phyloP scores from a whole-genome alignment of 108 stramenopile genomes.

The Skeletonema costatum region DNA sequence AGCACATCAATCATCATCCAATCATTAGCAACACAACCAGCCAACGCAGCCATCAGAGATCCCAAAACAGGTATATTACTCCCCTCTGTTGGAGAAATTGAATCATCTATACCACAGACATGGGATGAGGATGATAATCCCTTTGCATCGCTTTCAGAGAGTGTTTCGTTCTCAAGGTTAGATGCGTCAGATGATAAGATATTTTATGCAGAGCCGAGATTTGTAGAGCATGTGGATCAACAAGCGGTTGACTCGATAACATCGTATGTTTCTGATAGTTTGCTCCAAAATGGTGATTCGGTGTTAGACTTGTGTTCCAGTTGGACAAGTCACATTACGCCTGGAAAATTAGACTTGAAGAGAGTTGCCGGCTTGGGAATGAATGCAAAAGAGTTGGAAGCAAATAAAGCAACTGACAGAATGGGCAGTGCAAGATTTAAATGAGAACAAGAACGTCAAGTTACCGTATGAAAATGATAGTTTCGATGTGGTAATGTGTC shows the following conservation, averaged over 20 bases:
- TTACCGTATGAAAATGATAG: slow-evolving; percentile 78
- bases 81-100: slow-evolving; percentile 81
- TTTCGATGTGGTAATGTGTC: slow-evolving; percentile 90
- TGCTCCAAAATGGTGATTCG: slow-evolving; percentile 49
- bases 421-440: slow-evolving; percentile 78
- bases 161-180: slow-evolving; percentile 56
- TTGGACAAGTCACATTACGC: slow-evolving; percentile 81
- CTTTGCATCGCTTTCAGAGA: slow-evolving; percentile 25
- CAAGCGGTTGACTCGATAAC: slow-evolving; percentile 77
- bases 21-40: not conserved
- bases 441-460: slow-evolving; percentile 58
- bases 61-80: slow-evolving; percentile 73
- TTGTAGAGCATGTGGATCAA: slow-evolving; percentile 86
- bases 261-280: slow-evolving; percentile 57
- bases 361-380: slow-evolving; percentile 80
- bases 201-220: slow-evolving; percentile 80
- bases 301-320: slow-evolving; percentile 86
- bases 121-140: slow-evolving; percentile 80
- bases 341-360: slow-evolving; percentile 21
- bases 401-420: slow-evolving; percentile 69
- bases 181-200: slow-evolving; percentile 67
- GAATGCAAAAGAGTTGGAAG: slow-evolving; percentile 79
- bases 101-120: slow-evolving; percentile 59
- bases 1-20: not conserved
- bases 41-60: slow-evolving; percentile 59